Evolutionary conservation across 768 basidiomycete species (phyloP).

Genomic region (Russula emetica): DNA sequence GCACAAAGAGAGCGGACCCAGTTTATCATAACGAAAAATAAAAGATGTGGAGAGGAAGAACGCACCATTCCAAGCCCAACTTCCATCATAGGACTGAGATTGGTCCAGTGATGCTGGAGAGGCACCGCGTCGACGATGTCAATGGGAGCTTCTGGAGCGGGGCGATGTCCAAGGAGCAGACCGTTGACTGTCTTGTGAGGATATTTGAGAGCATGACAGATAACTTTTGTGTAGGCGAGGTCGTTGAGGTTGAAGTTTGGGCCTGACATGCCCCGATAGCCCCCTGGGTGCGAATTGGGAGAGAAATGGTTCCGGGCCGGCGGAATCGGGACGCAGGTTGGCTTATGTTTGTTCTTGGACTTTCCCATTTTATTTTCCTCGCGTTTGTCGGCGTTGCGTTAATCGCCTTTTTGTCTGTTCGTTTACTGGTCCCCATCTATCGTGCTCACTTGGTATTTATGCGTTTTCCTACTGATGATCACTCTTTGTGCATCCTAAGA

Average conservation of each 20-base stretch:
- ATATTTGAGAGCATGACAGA: slow-evolving; percentile 77
- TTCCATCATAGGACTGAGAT: slow-evolving; percentile 81
- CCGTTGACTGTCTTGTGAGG: slow-evolving; percentile 75
- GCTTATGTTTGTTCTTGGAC: too few relatives aligned
- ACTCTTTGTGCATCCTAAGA: neutral
- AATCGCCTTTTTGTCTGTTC: neutral
- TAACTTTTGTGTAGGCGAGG: slow-evolving; percentile 66
- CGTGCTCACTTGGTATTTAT: neutral
- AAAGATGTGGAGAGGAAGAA: neutral
- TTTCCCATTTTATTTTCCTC: neutral
- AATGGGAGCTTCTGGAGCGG: slow-evolving; percentile 36
- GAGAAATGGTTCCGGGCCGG: neutral
- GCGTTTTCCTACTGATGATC: neutral
- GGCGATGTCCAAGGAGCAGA: slow-evolving; percentile 59
- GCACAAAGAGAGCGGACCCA: neutral
- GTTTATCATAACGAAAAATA: neutral
- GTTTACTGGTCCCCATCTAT: neutral
- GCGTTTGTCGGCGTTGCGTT: neutral
- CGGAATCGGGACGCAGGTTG: neutral
- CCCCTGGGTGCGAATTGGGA: neutral
- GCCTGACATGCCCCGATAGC: slow-evolving; percentile 6
- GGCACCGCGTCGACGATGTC: slow-evolving; percentile 65
- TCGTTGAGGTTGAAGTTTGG: slow-evolving; percentile 48
- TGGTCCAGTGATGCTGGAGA: slow-evolving; percentile 81
- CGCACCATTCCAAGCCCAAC: slow-evolving; percentile 73